A percentile compares a stretch with the other conserved stretches of the same genome.
Evolutionary conservation across 192 early-diverging fungal species (phyloP).

Genomic region (Podila horticola): DNA sequence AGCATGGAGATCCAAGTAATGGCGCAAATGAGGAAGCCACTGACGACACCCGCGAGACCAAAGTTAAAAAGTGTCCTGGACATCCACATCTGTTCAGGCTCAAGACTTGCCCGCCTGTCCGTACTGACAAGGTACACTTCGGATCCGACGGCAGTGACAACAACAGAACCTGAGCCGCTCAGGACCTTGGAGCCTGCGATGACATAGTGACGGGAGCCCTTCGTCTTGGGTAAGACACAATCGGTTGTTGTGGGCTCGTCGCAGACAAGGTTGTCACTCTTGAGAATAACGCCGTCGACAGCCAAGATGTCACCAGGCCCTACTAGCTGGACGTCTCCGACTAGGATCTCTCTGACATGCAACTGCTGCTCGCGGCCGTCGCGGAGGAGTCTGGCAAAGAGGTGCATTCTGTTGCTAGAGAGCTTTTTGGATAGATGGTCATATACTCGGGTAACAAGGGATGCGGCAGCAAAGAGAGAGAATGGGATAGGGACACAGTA

Average conservation of each 20-base stretch:
- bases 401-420: conserved; percentile 86
- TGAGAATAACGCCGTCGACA: conserved; percentile 89
- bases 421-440: conserved; percentile 88
- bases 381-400: conserved; percentile 76
- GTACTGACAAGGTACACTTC: conserved; percentile 89
- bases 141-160: conserved; percentile 84
- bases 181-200: conserved; percentile 92
- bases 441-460: conserved; percentile 83
- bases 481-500: neutral
- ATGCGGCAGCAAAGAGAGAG: conserved; percentile 78
- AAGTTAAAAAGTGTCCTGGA: too few species aligned
- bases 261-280: conserved; percentile 80
- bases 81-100: too few species aligned
- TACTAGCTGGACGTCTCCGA: conserved; percentile 89
- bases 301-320: conserved; percentile 94
- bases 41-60: conserved; percentile 81
- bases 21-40: conserved; percentile 45
- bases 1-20: conserved; percentile 64
- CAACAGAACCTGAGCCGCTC: conserved; percentile 83
- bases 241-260: conserved; percentile 95
- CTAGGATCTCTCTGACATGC: conserved; percentile 81
- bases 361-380: conserved; percentile 79
- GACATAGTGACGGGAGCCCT: conserved; percentile 83
- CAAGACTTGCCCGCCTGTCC: conserved; percentile 56
- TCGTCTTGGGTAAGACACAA: conserved; percentile 86